A percentile compares a stretch with the other conserved stretches of the same genome.
These are phyloP conservation scores for Yamagishiella unicocca DNA, from an alignment of 139 green algal genomes.

Conservation along the genomic window DNA sequence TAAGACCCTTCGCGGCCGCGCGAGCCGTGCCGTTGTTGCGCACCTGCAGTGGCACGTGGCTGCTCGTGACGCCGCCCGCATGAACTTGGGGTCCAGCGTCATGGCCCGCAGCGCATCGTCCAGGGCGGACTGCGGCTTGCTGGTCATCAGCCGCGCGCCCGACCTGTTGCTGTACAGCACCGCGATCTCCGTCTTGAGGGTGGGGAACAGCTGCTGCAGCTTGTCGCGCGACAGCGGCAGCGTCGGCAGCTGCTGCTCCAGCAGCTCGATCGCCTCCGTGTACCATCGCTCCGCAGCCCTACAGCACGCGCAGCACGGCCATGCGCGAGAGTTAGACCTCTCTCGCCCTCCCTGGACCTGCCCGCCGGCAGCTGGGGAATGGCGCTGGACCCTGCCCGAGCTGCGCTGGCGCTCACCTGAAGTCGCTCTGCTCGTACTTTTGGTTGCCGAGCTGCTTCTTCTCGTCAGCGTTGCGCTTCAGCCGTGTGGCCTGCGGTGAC, in stretches of 20 bases:
- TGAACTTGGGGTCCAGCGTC: slow-evolving; percentile 57
- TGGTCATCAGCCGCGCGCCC: slow-evolving; percentile 57
- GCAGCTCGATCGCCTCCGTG: slow-evolving; percentile 46
- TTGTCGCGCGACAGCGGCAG: neutral
- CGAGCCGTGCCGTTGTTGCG: neutral
- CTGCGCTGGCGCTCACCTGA: neutral
- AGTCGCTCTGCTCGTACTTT: slow-evolving; percentile 38
- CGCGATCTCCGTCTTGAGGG: slow-evolving; percentile 43
- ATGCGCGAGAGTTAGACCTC: no score
- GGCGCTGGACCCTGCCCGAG: no score
- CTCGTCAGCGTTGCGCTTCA: slow-evolving; percentile 16
- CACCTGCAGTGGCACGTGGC: slow-evolving; percentile 62
- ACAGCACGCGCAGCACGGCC: neutral
- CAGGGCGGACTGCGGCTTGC: slow-evolving; percentile 50
- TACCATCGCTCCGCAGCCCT: slow-evolving; percentile 38
- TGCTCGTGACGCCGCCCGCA: slow-evolving; percentile 47
- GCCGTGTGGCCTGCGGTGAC: neutral
- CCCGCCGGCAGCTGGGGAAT: no score
- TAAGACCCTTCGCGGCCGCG: no score
- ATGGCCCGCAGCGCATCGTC: slow-evolving; percentile 51
- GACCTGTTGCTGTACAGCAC: slow-evolving; percentile 65
- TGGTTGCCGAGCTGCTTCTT: slow-evolving; percentile 30
- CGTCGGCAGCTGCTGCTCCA: slow-evolving; percentile 14
- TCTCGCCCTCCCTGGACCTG: no score
- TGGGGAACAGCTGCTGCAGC: slow-evolving; percentile 27